phyloP scores from a whole-genome alignment of 78 protist species.

The Isochrysis galbana region DNA sequence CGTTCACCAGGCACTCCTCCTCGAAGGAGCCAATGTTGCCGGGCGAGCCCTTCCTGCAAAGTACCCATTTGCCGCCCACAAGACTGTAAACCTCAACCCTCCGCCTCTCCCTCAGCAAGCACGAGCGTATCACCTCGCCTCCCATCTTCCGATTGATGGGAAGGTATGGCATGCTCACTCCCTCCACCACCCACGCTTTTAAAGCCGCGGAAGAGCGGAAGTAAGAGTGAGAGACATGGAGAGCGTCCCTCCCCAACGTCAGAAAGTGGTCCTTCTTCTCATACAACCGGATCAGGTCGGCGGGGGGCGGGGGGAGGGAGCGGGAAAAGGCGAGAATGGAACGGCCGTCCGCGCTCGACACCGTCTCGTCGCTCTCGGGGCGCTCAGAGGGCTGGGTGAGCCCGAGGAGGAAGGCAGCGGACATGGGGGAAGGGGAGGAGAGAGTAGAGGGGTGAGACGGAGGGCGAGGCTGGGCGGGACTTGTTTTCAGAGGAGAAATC shows the following conservation, averaged over 20 bases:
- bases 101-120: conserved; percentile 32
- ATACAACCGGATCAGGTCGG: not conserved
- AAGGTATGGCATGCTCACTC: conserved; percentile 12
- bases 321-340: no score
- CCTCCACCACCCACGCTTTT: conserved; percentile 10
- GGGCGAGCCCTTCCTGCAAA: conserved; percentile 30
- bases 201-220: conserved; percentile 47
- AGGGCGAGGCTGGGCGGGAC: no score
- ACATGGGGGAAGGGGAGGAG: no score
- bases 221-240: conserved; percentile 33
- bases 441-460: no score
- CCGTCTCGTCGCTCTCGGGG: no score
- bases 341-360: no score
- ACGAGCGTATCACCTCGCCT: conserved; percentile 6
- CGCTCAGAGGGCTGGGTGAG: no score
- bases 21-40: conserved; percentile 61
- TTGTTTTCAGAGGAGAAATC: no score
- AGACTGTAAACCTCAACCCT: conserved; percentile 47
- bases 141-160: conserved; percentile 32
- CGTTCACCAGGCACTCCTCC: conserved; percentile 29
- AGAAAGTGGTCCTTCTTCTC: conserved; percentile 34
- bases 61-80: conserved; percentile 1
- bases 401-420: no score
- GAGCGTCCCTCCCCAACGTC: conserved; percentile 57
- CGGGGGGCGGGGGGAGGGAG: no score